A percentile compares a stretch with the other conserved stretches of the same genome.
These are phyloP conservation scores for Aspergillus sp. DNA, from an alignment of 2,329 filamentous ascomycete species.

Conservation along the genomic window DNA sequence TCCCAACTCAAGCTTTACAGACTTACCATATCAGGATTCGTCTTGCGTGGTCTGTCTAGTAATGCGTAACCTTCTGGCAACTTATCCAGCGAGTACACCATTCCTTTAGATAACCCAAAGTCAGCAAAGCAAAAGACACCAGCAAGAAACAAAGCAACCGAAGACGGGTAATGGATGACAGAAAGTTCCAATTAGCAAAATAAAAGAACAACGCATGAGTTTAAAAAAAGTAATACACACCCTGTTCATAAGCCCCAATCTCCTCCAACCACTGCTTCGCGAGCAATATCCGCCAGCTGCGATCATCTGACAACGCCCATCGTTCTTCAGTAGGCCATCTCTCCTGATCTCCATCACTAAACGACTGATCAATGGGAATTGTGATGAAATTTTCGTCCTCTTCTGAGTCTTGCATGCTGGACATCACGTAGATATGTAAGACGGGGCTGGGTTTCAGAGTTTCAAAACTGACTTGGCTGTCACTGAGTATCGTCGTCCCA, in stretches of 20 bases:
- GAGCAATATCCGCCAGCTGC: constrained; percentile 44
- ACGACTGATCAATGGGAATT: constrained; percentile 27
- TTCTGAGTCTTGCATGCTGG: constrained; percentile 3
- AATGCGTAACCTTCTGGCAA: constrained; percentile 53
- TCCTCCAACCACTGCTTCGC: constrained; percentile 46
- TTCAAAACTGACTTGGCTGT: no score
- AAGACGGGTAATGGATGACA: neutral
- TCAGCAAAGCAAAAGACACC: neutral
- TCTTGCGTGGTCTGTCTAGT: constrained; percentile 45
- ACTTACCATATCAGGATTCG: constrained; percentile 29
- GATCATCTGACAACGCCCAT: constrained; percentile 35
- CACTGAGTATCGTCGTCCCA: no score
- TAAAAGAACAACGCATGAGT: constrained; percentile 1
- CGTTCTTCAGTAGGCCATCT: constrained; percentile 33
- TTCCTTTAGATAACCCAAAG: constrained; percentile 22
- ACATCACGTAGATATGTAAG: neutral
- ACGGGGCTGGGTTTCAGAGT: neutral
- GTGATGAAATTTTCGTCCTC: constrained; percentile 19
- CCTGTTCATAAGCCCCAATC: constrained; percentile 31
- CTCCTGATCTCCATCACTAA: constrained; percentile 34
- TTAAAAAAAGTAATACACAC: constrained; percentile 19
- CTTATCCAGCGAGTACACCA: constrained; percentile 47
- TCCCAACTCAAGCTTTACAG: neutral
- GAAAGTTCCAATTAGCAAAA: constrained; percentile 1
- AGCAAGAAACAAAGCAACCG: neutral